These are phyloP conservation scores for Paracoccidioides lutzii DNA, from an alignment of 2,329 filamentous ascomycete species.

Conservation along the genomic window DNA sequence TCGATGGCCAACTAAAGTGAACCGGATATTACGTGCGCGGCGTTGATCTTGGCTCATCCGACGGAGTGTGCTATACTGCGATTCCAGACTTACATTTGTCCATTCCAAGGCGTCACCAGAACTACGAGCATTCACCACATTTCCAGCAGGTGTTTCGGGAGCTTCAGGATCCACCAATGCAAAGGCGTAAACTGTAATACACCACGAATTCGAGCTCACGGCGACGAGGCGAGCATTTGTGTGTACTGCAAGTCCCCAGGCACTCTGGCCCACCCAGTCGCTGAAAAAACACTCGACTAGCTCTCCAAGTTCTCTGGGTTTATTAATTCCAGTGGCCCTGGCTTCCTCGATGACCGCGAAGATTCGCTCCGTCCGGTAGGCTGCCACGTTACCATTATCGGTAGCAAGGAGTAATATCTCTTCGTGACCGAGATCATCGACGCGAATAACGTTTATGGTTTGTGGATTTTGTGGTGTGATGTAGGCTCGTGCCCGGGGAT, in stretches of 20 bases:
- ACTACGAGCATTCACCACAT: neutral
- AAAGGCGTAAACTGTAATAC: slow-evolving; percentile 48
- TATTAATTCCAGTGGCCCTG: neutral
- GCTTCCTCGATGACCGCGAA: slow-evolving; percentile 30
- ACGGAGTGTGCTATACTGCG: neutral
- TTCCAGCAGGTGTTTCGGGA: slow-evolving; percentile 11
- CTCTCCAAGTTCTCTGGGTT: slow-evolving; percentile 11
- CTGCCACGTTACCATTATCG: slow-evolving; percentile 64
- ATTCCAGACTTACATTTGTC: slow-evolving; percentile 18
- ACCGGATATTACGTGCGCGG: slow-evolving; percentile 30
- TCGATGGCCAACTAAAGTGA: slow-evolving; percentile 31
- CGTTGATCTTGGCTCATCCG: slow-evolving; percentile 11
- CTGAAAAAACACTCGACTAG: slow-evolving; percentile 50
- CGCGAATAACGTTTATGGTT: slow-evolving; percentile 54
- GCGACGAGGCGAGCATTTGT: slow-evolving; percentile 71
- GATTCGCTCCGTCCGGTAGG: slow-evolving; percentile 50
- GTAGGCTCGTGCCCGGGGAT: slow-evolving; percentile 36
- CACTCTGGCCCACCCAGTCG: slow-evolving; percentile 62
- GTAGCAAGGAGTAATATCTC: slow-evolving; percentile 57
- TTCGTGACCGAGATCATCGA: slow-evolving; percentile 54
- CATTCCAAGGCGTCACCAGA: slow-evolving; percentile 18
- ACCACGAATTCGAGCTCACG: slow-evolving; percentile 60
- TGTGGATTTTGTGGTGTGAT: slow-evolving; percentile 44
- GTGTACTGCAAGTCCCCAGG: slow-evolving; percentile 84
- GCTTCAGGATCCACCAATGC: slow-evolving; percentile 34